Base-by-base conservation (phyloP, 73 alveolate species). In the Durusdinium trenchii region DNA sequence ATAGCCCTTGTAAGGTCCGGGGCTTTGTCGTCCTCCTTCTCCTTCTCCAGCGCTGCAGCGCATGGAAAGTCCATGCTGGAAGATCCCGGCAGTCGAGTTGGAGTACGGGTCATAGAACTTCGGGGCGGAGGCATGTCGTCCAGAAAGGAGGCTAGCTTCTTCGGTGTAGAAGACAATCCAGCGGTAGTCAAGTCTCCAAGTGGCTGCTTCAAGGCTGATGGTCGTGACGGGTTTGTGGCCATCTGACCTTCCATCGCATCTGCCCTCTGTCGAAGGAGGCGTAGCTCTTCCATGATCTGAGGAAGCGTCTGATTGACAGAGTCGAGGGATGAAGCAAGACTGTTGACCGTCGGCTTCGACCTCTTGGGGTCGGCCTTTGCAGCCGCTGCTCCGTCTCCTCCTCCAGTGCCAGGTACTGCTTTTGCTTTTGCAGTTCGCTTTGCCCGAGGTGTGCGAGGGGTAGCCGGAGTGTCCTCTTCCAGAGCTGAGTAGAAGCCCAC, bases 401-500 rank as follows among this genome's bases (percentile, higher is more conserved):
- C 32, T 4, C 47, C 16, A 5, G 43, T 20, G 6, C 45, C 51
- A 12, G 69, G 69, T 57, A 12, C 32, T 57, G 23, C 69, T 57
- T 12, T 16, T 57, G 69, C 69, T 23, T 57, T 9, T 9, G 69
- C 47, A 12, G 6, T 26, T 3, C 46, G 69, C 35, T 23, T 79
- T 40, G 46, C 7, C 12, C 52, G 54, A 2, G 12, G 38, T 6
- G 40, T 42, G 47, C 50, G 14, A 14, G 23, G 82, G n/a, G 43
- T 4, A 36, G n/a, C 86, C 38, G 2, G 10, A 23, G 64, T 61
- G 69, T 75, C 86, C 7, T 47, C 69, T 46, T 79, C 90, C 30
- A 3, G 47, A 32, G 90, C 90, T 28, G 90, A 79, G 90, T 79
- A 79, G 90, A 23, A 79, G 26, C 45, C 46, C 26, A 47, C 69